phyloP scores from a whole-genome alignment of 192 early-diverging fungal species.

The Chytriomyces sp. region DNA sequence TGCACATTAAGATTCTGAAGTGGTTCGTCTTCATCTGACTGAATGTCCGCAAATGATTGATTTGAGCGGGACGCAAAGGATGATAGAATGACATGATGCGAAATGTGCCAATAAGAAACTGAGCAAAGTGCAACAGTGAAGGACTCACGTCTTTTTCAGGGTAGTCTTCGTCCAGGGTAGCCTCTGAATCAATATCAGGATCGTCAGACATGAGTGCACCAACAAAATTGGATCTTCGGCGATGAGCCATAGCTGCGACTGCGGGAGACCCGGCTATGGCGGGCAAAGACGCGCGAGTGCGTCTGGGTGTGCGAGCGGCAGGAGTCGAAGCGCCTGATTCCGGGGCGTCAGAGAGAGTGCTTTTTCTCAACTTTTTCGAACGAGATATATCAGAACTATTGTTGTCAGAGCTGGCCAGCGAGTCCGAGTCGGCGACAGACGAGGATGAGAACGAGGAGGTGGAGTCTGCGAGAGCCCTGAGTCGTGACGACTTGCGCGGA shows the following conservation, averaged over 20 bases:
- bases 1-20: not conserved
- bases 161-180: slow-evolving; percentile 12
- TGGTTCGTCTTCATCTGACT: not conserved
- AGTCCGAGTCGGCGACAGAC: too few species aligned
- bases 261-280: not conserved
- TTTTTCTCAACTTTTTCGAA: too few species aligned
- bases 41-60: not conserved
- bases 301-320: too few species aligned
- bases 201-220: not conserved
- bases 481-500: not conserved
- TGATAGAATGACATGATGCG: not conserved
- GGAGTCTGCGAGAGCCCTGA: not conserved
- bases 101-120: not conserved
- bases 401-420: too few species aligned
- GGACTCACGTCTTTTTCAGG: not conserved
- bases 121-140: not conserved
- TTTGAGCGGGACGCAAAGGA: not conserved
- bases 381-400: too few species aligned
- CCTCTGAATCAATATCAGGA: slow-evolving; percentile 14
- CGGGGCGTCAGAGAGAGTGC: too few species aligned
- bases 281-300: too few species aligned
- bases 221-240: not conserved
- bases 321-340: too few species aligned
- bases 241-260: not conserved
- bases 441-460: too few species aligned